These are phyloP conservation scores for Boletus sensibilis DNA, from an alignment of 768 basidiomycete genomes.

Conservation along the genomic window DNA sequence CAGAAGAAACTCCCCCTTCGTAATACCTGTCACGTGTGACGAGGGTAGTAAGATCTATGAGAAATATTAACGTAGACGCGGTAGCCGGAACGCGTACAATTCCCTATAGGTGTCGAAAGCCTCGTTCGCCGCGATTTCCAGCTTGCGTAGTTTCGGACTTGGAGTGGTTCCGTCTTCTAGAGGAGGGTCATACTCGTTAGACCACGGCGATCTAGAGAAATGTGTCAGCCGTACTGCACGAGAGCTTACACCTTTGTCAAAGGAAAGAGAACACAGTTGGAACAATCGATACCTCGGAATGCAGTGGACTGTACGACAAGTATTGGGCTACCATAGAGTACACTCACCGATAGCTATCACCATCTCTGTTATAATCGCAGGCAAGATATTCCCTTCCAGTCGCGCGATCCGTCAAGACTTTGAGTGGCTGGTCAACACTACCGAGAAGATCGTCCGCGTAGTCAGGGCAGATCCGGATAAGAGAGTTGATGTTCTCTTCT, in stretches of 20 bases:
- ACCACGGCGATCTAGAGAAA: constrained; percentile 87
- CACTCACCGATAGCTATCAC: constrained; percentile 75
- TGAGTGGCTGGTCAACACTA: constrained; percentile 92
- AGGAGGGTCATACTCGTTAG: constrained; percentile 92
- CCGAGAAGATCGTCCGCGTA: constrained; percentile 93
- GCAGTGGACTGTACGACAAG: background rate
- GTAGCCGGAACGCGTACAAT: constrained; percentile 52
- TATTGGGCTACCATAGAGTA: background rate
- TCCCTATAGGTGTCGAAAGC: constrained; percentile 98
- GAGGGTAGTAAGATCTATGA: background rate
- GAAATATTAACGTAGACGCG: background rate
- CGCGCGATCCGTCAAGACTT: constrained; percentile 72
- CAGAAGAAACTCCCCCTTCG: constrained; percentile 96
- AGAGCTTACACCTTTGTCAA: background rate
- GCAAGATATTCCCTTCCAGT: constrained; percentile 89
- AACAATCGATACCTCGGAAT: background rate
- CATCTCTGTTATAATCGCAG: constrained; percentile 92
- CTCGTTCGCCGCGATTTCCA: constrained; percentile 92
- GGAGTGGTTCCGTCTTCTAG: constrained; percentile 88
- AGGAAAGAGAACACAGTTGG: background rate
- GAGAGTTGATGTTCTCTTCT: constrained; percentile 80
- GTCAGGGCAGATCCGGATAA: constrained; percentile 85
- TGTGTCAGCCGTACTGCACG: constrained; percentile 11
- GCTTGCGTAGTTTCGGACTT: constrained; percentile 77
- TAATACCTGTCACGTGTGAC: constrained; percentile 64